Conservation (phyloP, 2,329 filamentous ascomycete species). For the Pyrenophora graminea region DNA sequence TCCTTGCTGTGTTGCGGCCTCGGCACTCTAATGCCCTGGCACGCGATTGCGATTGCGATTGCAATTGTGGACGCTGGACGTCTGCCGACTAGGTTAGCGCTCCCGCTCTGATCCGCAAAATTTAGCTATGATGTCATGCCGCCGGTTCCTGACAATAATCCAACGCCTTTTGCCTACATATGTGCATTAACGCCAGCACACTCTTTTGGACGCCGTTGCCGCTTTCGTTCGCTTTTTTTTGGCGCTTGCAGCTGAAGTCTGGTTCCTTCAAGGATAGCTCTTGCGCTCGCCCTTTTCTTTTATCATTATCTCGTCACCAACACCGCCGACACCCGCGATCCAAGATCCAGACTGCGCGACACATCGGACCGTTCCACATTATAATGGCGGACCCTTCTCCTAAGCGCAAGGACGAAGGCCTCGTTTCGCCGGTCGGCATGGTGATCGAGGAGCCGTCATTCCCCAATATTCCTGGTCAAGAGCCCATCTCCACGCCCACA, state of each 20-base stretch:
- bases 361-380: not conserved
- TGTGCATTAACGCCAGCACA: not conserved
- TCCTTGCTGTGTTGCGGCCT: not conserved
- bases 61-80: not conserved
- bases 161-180: slow-evolving; percentile 1
- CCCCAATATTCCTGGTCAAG: slow-evolving; percentile 22
- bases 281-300: not conserved
- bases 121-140: slow-evolving; percentile 9
- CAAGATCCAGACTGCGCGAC: not conserved
- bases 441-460: slow-evolving; percentile 31
- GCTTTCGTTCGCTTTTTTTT: not conserved
- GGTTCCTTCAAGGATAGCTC: slow-evolving; percentile 1
- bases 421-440: slow-evolving; percentile 25
- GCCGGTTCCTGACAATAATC: slow-evolving; percentile 5
- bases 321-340: not conserved
- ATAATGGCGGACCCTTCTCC: slow-evolving; percentile 24
- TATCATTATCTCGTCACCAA: slow-evolving; percentile 5
- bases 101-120: not conserved
- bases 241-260: slow-evolving; percentile 7
- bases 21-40: not conserved
- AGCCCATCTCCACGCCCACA: not conserved
- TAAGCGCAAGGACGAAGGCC: slow-evolving; percentile 8
- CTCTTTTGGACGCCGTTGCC: slow-evolving; percentile 1
- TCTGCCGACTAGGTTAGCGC: slow-evolving; percentile 1
- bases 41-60: not conserved